These are phyloP conservation scores for Nicotiana tabacum DNA, from an alignment of 257 asterid genomes.

Conservation along the genomic window DNA sequence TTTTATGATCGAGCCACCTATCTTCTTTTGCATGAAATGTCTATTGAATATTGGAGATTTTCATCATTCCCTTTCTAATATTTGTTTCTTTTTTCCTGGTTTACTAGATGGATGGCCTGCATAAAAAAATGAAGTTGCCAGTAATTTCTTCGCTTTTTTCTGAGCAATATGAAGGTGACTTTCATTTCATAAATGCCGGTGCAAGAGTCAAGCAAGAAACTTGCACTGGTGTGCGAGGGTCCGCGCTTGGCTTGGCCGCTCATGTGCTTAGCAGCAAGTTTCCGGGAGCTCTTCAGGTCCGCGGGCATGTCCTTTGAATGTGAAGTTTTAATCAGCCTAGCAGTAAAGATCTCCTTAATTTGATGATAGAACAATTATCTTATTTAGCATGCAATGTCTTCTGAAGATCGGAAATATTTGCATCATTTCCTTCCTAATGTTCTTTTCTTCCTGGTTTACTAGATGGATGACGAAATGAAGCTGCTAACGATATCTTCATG, in stretches of 20 bases:
- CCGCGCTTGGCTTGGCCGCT: background rate
- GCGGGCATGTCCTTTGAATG: background rate
- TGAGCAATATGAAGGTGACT: background rate
- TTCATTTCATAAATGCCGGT: background rate
- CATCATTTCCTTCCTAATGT: background rate
- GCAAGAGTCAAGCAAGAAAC: background rate
- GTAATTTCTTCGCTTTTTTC: background rate
- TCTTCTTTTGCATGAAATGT: background rate
- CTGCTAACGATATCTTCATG: background rate
- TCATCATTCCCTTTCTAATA: background rate
- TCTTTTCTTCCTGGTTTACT: background rate
- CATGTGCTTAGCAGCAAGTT: background rate
- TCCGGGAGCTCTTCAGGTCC: background rate
- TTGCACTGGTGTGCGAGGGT: background rate
- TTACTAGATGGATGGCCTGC: background rate
- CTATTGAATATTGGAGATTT: background rate
- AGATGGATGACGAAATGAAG: background rate
- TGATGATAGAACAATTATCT: background rate
- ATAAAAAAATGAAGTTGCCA: background rate
- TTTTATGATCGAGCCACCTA: background rate
- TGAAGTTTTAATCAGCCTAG: background rate
- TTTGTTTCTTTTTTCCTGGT: background rate
- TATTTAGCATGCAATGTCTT: background rate
- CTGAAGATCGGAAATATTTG: background rate
- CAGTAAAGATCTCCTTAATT: background rate